Conservation (phyloP, 768 basidiomycete species). For the Paxillus involutus region DNA sequence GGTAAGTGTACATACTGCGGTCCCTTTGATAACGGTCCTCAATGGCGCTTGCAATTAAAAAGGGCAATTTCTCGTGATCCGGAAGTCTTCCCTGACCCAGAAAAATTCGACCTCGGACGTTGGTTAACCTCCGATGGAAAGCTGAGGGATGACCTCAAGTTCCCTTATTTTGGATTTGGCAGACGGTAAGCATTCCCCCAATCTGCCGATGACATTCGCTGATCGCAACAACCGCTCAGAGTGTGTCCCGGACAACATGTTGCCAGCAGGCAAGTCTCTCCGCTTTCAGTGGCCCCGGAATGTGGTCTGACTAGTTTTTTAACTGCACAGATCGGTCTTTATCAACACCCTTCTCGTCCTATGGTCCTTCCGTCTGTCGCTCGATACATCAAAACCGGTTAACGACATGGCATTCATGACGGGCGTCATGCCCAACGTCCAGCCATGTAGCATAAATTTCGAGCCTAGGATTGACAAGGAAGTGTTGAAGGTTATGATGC, state of each 20-base stretch:
- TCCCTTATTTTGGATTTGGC: constrained; percentile 55
- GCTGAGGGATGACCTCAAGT: constrained; percentile 45
- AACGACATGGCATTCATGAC: constrained; percentile 56
- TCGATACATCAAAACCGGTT: constrained; percentile 48
- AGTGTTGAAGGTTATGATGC: constrained; percentile 7
- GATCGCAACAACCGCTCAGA: constrained; percentile 23
- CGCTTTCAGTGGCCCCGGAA: background rate
- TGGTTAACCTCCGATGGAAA: constrained; percentile 20
- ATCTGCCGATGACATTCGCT: background rate
- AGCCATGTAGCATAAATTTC: constrained; percentile 55
- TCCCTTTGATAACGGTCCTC: background rate
- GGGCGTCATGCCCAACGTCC: constrained; percentile 4
- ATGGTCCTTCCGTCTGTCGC: constrained; percentile 55
- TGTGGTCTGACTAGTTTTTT: background rate
- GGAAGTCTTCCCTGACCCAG: constrained; percentile 36
- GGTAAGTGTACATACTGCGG: background rate
- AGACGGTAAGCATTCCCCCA: constrained; percentile 23
- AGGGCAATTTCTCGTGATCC: constrained; percentile 38
- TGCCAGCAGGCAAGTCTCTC: constrained; percentile 33
- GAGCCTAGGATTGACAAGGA: constrained; percentile 37
- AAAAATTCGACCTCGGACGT: constrained; percentile 35
- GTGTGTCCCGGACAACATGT: constrained; percentile 64
- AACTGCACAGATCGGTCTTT: constrained; percentile 48
- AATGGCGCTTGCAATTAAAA: background rate
- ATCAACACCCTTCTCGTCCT: constrained; percentile 58